A percentile compares a stretch with the other conserved stretches of the same genome.
phyloP scores from a whole-genome alignment of 1,284 basidiomycete genomes.

The Singerocomus rubriflavus region DNA sequence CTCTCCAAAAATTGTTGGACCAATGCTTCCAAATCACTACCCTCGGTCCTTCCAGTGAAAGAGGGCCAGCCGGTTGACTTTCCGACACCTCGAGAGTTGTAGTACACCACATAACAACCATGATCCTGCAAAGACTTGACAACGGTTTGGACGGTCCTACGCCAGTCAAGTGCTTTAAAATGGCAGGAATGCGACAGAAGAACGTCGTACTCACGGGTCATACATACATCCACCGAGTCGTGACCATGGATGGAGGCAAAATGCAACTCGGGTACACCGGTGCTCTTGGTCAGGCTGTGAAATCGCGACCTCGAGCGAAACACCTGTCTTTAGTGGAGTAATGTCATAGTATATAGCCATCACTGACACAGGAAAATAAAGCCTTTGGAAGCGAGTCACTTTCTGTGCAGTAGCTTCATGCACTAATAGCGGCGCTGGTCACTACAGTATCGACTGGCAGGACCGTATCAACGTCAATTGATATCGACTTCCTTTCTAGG shows the following conservation, averaged over 20 bases:
- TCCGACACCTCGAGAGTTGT: conserved; percentile 76
- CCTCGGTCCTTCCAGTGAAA: conserved; percentile 66
- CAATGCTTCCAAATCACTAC: conserved; percentile 59
- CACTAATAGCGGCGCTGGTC: background rate
- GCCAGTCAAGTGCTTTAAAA: background rate
- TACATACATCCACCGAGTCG: conserved; percentile 72
- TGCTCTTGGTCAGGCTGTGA: conserved; percentile 13
- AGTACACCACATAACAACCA: conserved; percentile 60
- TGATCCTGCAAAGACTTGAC: conserved; percentile 39
- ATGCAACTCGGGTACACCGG: conserved; percentile 44
- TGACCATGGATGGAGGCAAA: conserved; percentile 77
- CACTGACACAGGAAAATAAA: background rate
- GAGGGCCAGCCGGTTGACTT: conserved; percentile 66
- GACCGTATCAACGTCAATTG: no score
- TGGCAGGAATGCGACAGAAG: background rate
- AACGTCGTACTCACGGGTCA: conserved; percentile 57
- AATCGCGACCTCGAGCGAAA: conserved; percentile 24
- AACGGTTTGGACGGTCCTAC: conserved; percentile 25
- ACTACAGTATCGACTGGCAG: no score
- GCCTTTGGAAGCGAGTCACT: background rate
- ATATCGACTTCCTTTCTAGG: conserved; percentile 13
- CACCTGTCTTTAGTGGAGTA: conserved; percentile 26
- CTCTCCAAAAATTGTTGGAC: conserved; percentile 52
- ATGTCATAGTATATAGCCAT: conserved; percentile 16
- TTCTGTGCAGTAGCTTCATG: background rate